phyloP scores from a whole-genome alignment of 1,139 yeast species.

The Starmera stellimalicola region DNA sequence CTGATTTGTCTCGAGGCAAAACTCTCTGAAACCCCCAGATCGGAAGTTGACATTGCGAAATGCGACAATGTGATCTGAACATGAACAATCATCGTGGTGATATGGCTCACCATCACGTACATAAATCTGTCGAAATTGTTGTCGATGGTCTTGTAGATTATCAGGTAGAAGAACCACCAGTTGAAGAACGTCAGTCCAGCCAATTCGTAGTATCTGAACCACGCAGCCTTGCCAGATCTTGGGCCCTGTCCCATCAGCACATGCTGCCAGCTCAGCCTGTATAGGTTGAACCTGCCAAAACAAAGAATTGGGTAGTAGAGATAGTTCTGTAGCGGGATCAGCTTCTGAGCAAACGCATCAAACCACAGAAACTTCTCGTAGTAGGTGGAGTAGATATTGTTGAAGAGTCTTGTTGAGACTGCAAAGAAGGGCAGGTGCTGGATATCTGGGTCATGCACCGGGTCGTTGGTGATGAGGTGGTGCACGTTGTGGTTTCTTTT shows the following conservation, averaged over 20 bases:
- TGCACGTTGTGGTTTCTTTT: conserved; percentile 87
- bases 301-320: conserved; percentile 70
- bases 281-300: conserved; percentile 81
- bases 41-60: conserved; percentile 90
- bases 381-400: conserved; percentile 66
- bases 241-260: conserved; percentile 70
- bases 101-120: conserved; percentile 65
- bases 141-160: conserved; percentile 43
- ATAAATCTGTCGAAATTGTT: conserved; percentile 42
- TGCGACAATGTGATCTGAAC: conserved; percentile 87
- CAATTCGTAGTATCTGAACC: conserved; percentile 75
- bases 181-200: conserved; percentile 58
- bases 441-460: conserved; percentile 89
- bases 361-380: conserved; percentile 59
- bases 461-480: conserved; percentile 81
- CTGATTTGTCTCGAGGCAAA: conserved; percentile 75
- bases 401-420: conserved; percentile 62
- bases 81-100: conserved; percentile 82
- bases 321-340: conserved; percentile 59
- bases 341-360: conserved; percentile 51
- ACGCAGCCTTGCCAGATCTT: conserved; percentile 69
- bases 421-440: conserved; percentile 91
- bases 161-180: conserved; percentile 71
- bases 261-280: conserved; percentile 74
- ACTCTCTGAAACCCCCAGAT: conserved; percentile 73